These are phyloP conservation scores for Cubamyces lactineus DNA, from an alignment of 768 basidiomycete genomes.

Conservation along the genomic window DNA sequence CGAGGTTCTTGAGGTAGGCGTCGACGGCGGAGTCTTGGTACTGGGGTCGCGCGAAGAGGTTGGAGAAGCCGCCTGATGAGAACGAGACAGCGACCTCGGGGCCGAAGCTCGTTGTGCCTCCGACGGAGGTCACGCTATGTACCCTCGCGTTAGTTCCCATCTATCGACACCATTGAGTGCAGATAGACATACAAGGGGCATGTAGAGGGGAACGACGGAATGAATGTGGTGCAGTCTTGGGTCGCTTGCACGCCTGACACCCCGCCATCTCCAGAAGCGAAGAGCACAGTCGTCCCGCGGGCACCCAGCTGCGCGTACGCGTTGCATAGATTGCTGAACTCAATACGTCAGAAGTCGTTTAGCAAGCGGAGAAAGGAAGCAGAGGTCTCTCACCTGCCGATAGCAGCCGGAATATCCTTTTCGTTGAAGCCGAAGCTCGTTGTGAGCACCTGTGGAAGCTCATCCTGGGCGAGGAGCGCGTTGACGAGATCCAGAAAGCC, in stretches of 20 bases:
- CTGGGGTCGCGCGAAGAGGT: slow-evolving; percentile 36
- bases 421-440: slow-evolving; percentile 37
- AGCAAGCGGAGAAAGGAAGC: slow-evolving; percentile 17
- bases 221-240: slow-evolving; percentile 30
- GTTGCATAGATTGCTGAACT: slow-evolving; percentile 30
- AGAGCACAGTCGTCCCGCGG: slow-evolving; percentile 36
- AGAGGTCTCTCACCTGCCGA: too few species aligned
- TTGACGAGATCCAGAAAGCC: slow-evolving; percentile 16
- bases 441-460: slow-evolving; percentile 33
- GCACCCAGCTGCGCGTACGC: slow-evolving; percentile 35
- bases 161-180: too few species aligned
- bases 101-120: slow-evolving; percentile 35
- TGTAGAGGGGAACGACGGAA: slow-evolving; percentile 35
- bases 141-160: too few species aligned
- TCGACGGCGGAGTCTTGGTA: slow-evolving; percentile 46
- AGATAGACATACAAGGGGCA: slow-evolving; percentile 28
- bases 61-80: slow-evolving; percentile 43
- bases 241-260: slow-evolving; percentile 31
- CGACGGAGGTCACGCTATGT: slow-evolving; percentile 37
- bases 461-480: slow-evolving; percentile 26
- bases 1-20: slow-evolving; percentile 40
- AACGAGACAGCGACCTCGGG: slow-evolving; percentile 38
- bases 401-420: too few species aligned
- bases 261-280: slow-evolving; percentile 39
- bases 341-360: slow-evolving; percentile 19